Conservation (phyloP, 1,284 basidiomycete species). For the Microbotryum scabiosae region DNA sequence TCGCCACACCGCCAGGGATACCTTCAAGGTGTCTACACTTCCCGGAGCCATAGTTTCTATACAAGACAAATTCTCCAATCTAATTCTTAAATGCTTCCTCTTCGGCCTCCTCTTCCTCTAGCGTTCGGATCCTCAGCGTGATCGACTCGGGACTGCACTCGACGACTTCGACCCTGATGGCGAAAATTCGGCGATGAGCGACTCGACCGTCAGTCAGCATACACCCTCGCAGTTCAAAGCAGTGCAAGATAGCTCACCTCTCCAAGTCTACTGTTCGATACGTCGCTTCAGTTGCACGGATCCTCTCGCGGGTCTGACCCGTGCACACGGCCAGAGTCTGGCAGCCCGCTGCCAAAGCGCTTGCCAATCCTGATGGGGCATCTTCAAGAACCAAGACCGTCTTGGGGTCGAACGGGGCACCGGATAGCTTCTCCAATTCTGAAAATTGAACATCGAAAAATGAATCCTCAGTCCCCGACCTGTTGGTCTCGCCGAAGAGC, state of each 20-base stretch:
- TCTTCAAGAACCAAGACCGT: constrained; percentile 59
- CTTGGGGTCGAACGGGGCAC: constrained; percentile 36
- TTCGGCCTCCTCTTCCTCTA: constrained; percentile 26
- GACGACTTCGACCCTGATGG: constrained; percentile 23
- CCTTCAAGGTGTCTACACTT: too few species aligned
- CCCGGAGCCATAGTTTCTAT: too few species aligned
- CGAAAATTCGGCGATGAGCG: neutral
- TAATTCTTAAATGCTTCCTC: too few species aligned
- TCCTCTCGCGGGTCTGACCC: constrained; percentile 48
- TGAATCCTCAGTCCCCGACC: too few species aligned
- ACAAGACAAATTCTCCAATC: too few species aligned
- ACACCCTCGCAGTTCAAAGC: too few species aligned
- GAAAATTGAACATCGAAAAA: neutral
- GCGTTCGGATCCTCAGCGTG: constrained; percentile 17
- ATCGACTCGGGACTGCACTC: constrained; percentile 13
- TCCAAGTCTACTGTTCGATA: constrained; percentile 23
- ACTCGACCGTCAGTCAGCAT: too few species aligned
- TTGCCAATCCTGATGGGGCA: constrained; percentile 61
- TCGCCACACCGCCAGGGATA: too few species aligned
- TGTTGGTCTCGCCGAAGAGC: neutral
- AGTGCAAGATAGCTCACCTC: neutral
- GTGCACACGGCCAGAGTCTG: constrained; percentile 61
- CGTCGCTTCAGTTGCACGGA: constrained; percentile 23
- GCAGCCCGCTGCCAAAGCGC: constrained; percentile 61
- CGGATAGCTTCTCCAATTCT: constrained; percentile 12